Evolutionary conservation across 345 rosid species (phyloP).

Genomic region (Mercurialis annua): DNA sequence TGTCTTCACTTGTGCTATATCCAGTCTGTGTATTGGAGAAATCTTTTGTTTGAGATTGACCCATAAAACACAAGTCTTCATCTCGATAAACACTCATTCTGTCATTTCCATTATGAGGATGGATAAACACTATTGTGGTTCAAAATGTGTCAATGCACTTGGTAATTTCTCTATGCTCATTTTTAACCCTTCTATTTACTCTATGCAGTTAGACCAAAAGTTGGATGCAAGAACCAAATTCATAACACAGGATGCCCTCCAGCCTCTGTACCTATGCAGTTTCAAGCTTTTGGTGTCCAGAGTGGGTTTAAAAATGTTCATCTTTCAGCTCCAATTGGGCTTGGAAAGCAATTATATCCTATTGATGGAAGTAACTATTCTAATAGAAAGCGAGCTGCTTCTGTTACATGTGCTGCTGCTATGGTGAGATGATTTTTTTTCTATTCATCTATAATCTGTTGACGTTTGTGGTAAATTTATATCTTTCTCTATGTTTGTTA

Average conservation of each 20-base stretch:
- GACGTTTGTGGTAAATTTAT: background rate
- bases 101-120: background rate
- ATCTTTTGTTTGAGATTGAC: too few relatives aligned
- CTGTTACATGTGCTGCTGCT: slow-evolving; percentile 1
- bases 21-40: too few relatives aligned
- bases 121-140: background rate
- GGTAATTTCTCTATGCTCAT: background rate
- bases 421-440: background rate
- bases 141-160: background rate
- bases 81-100: background rate
- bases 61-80: background rate
- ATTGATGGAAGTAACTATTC: background rate
- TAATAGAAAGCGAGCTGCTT: background rate
- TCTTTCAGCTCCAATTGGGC: background rate
- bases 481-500: background rate
- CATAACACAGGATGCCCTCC: background rate
- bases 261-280: background rate
- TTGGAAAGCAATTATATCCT: background rate
- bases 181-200: background rate
- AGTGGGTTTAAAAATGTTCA: background rate
- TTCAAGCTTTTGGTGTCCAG: background rate
- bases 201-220: background rate
- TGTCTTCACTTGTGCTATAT: too few relatives aligned
- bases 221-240: background rate
- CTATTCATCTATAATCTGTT: background rate